phyloP scores from a whole-genome alignment of 805 yeast genomes.

The Metschnikowia amazonensis region DNA sequence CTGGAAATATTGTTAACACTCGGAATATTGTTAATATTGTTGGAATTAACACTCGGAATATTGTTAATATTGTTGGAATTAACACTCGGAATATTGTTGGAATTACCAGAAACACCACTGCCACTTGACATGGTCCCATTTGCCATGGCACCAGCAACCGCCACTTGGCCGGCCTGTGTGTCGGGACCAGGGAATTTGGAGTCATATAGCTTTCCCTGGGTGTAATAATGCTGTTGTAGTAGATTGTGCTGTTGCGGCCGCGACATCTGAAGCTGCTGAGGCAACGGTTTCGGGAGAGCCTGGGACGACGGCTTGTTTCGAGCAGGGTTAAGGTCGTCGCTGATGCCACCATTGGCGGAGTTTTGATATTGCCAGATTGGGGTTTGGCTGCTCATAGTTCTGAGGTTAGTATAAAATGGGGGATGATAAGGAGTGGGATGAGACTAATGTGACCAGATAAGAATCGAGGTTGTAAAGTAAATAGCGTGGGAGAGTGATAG shows the following conservation, averaged over 20 bases:
- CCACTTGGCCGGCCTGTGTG: not conserved
- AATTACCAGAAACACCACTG: too few relatives aligned
- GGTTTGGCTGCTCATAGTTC: constrained; percentile 7
- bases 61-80: too few relatives aligned
- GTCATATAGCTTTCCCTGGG: not conserved
- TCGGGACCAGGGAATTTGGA: not conserved
- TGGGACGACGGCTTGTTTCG: not conserved
- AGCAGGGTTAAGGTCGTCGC: not conserved
- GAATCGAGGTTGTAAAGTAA: too few relatives aligned
- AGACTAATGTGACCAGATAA: not conserved
- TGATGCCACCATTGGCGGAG: not conserved
- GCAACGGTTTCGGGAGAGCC: constrained; percentile 3
- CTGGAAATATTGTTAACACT: too few relatives aligned
- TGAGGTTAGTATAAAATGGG: constrained; percentile 1
- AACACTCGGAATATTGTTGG: too few relatives aligned
- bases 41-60: too few relatives aligned
- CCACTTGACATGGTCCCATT: too few relatives aligned
- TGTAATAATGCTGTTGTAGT: constrained; percentile 4
- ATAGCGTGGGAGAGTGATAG: too few relatives aligned
- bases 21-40: too few relatives aligned
- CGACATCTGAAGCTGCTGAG: constrained; percentile 2
- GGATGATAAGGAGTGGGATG: too few relatives aligned
- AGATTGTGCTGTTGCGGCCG: constrained; percentile 3
- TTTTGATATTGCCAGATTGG: constrained; percentile 3
- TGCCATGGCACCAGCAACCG: too few relatives aligned